These are phyloP conservation scores for Alternaria longipes DNA, from an alignment of 2,329 filamentous ascomycete species.

Conservation along the genomic window DNA sequence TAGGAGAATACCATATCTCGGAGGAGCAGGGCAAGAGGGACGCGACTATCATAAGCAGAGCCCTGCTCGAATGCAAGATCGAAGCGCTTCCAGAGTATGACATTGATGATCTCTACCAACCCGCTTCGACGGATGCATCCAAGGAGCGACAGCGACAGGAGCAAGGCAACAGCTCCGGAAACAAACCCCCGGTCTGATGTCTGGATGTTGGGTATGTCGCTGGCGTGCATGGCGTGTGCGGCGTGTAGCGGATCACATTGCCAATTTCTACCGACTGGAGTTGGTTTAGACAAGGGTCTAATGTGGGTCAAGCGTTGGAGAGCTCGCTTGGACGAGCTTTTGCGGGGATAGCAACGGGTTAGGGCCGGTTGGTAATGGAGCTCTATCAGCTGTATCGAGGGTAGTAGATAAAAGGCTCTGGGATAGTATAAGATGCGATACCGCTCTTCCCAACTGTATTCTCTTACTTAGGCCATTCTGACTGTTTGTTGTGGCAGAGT, in stretches of 20 bases:
- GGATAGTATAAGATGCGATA: slow-evolving; percentile 18
- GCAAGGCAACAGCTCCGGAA: not conserved
- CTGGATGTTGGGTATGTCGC: not conserved
- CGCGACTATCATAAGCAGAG: not conserved
- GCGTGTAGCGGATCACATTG: slow-evolving; percentile 23
- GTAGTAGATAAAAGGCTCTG: slow-evolving; percentile 13
- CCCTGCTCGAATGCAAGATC: not conserved
- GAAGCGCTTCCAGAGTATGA: not conserved
- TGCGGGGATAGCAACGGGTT: slow-evolving; percentile 33
- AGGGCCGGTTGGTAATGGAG: slow-evolving; percentile 16
- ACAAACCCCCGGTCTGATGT: not conserved
- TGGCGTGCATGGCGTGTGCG: slow-evolving; percentile 21
- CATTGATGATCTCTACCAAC: not conserved
- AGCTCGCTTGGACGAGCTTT: slow-evolving; percentile 26
- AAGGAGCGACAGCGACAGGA: not conserved
- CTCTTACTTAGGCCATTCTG: not conserved
- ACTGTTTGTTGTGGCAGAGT: not conserved
- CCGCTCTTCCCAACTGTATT: not conserved
- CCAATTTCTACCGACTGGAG: slow-evolving; percentile 12
- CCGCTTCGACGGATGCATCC: not conserved
- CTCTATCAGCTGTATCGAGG: slow-evolving; percentile 15
- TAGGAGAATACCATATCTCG: not conserved
- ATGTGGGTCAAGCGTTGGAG: slow-evolving; percentile 13
- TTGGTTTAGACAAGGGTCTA: slow-evolving; percentile 16
- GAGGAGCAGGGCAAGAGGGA: not conserved